Conservation (phyloP, 129 eudicot genomes). For the Flaveria robusta region DNA sequence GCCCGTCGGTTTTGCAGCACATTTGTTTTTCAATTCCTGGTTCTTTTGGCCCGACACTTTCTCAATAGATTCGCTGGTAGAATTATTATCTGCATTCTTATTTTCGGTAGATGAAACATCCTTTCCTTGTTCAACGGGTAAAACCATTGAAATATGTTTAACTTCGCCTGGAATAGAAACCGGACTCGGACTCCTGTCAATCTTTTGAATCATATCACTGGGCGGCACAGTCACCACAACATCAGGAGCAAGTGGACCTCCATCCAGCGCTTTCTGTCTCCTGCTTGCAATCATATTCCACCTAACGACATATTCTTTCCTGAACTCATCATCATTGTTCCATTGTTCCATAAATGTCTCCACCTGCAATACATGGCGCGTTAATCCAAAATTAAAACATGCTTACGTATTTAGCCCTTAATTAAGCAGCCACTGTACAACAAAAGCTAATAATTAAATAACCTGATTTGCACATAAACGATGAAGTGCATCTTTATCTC, state of each 20-base stretch:
- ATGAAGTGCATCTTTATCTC: slow-evolving; percentile 62
- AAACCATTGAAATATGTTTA: slow-evolving; percentile 22
- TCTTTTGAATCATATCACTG: slow-evolving; percentile 39
- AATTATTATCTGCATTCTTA: slow-evolving; percentile 10
- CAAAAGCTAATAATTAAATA: slow-evolving; percentile 3
- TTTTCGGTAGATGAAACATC: slow-evolving; percentile 25
- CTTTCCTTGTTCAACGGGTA: slow-evolving; percentile 36
- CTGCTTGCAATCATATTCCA: slow-evolving; percentile 59
- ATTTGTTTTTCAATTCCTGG: slow-evolving; percentile 30
- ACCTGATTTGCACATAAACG: slow-evolving; percentile 71
- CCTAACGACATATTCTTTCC: slow-evolving; percentile 65
- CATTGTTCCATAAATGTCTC: slow-evolving; percentile 72
- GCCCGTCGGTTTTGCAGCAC: slow-evolving; percentile 19
- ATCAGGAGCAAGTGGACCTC: slow-evolving; percentile 67
- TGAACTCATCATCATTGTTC: slow-evolving; percentile 70
- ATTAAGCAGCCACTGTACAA: slow-evolving; percentile 6
- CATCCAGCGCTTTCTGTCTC: slow-evolving; percentile 69
- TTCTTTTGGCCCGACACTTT: slow-evolving; percentile 38
- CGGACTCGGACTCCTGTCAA: slow-evolving; percentile 22
- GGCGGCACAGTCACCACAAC: slow-evolving; percentile 50
- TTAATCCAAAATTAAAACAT: slow-evolving; percentile 11
- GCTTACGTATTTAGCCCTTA: slow-evolving; percentile 17
- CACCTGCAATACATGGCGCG: slow-evolving; percentile 45
- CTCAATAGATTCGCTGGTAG: slow-evolving; percentile 5
- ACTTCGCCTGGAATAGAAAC: slow-evolving; percentile 38